Evolutionary conservation across 345 rosid genomes (phyloP).

Genomic region (Sapria himalayana): DNA sequence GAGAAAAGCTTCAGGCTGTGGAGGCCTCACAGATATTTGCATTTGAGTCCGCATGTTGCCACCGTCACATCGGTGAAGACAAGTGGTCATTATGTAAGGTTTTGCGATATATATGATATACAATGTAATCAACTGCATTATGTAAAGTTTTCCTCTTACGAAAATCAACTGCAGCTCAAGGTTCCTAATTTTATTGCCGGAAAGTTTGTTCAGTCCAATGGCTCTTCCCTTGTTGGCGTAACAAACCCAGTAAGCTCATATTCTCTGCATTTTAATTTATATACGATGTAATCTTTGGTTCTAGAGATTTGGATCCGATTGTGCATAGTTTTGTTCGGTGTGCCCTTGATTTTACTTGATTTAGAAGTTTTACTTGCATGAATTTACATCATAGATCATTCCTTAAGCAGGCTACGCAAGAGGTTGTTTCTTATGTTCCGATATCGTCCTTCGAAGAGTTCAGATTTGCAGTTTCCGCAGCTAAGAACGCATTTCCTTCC

Average conservation of each 20-base stretch:
- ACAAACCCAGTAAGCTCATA: conserved; percentile 22
- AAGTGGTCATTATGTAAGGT: conserved; percentile 15
- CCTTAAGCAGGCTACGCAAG: conserved; percentile 19
- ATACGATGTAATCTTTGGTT: neutral
- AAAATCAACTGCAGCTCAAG: conserved; percentile 8
- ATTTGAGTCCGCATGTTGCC: conserved; percentile 6
- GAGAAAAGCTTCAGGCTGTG: conserved; percentile 21
- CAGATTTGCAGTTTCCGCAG: conserved; percentile 23
- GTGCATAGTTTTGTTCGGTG: conserved; percentile 1
- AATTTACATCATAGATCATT: too few relatives aligned
- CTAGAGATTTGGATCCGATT: neutral
- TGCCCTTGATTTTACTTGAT: neutral
- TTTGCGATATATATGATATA: too few relatives aligned
- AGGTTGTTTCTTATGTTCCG: conserved; percentile 21
- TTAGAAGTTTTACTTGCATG: too few relatives aligned
- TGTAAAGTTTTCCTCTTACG: too few relatives aligned
- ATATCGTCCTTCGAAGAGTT: conserved; percentile 19
- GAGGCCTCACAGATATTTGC: conserved; percentile 16
- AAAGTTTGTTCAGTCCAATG: conserved; percentile 15
- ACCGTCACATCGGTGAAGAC: conserved; percentile 6
- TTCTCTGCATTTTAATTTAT: too few relatives aligned
- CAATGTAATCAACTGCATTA: too few relatives aligned
- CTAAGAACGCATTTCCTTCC: conserved; percentile 20
- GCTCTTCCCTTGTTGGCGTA: conserved; percentile 13
- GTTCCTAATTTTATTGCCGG: conserved; percentile 24